phyloP scores from a whole-genome alignment of 176 grass and related monocot genomes.

The Bromus sterilis region DNA sequence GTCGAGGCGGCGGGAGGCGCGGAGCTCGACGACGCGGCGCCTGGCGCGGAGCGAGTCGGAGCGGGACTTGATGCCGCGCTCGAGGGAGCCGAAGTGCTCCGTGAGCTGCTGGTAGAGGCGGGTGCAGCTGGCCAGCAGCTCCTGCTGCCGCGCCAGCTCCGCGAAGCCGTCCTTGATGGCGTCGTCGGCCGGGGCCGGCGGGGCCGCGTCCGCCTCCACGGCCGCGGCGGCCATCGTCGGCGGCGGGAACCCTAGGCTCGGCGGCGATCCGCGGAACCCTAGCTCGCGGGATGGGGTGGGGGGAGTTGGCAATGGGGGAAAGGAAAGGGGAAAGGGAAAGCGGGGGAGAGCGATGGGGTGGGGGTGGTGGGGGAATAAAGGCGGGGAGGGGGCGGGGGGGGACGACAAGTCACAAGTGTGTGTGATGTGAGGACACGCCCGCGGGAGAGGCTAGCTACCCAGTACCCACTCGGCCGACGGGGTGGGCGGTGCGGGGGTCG shows the following conservation, averaged over 20 bases:
- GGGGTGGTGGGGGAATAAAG: background rate
- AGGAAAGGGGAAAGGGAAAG: background rate
- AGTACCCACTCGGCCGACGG: background rate
- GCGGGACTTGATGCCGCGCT: constrained; percentile 46
- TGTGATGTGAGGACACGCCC: background rate
- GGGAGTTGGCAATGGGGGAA: background rate
- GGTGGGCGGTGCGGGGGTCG: accelerated
- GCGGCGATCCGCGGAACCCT: constrained; percentile 7
- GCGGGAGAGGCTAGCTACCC: no score
- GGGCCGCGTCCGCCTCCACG: constrained; percentile 3
- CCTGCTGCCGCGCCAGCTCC: constrained; percentile 72
- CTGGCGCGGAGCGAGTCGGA: constrained; percentile 54
- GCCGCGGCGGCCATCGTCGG: constrained; percentile 25
- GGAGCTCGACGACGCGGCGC: constrained; percentile 44
- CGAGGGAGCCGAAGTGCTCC: constrained; percentile 58
- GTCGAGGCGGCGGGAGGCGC: constrained; percentile 40
- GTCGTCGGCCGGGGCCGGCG: constrained; percentile 10
- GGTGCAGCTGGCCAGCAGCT: constrained; percentile 67
- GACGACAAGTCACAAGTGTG: background rate
- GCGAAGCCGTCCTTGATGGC: constrained; percentile 59
- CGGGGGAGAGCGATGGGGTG: background rate
- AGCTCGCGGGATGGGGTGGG: constrained; percentile 9
- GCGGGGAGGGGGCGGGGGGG: no score
- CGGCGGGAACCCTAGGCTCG: background rate
- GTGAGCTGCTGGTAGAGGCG: constrained; percentile 69